Evolutionary conservation across 768 basidiomycete species (phyloP), one percentile per base, ranked within the genome.

Genomic region (Boletus sp.): DNA sequence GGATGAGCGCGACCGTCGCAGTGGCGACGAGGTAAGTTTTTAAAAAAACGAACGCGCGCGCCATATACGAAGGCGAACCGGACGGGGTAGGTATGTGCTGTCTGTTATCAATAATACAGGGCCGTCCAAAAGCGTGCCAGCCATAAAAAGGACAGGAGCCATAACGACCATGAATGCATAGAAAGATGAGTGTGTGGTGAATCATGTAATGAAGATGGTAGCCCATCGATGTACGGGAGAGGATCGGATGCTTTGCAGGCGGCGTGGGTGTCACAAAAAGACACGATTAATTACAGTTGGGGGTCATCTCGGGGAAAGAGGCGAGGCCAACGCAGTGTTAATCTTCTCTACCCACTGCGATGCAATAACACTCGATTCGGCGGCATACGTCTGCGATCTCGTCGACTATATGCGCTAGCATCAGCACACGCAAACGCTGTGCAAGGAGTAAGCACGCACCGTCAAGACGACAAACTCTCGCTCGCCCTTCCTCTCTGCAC

Each of bases 391-490:
- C 56, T 75, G 75, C 30, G 73, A 76, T 63, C 79, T 84, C 7
- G 78, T 73, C 20, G 78, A 71, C 83, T 85, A 57, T 17, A 52
- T 47, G 20, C 12, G 40, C 24, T 4, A 9, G 37, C 28, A 17
- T 57, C 28, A 54, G 57, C n/a, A 47, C 11, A 10, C 30, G 7
- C n/a, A 50, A 40, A 32, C 24, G 4, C 28, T 4, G 7, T 24
- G 45, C 5, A 20, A 33, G 37, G 30, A 47, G 5, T 61, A 30
- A 55, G 33, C 20, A 73, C 83, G 65, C 58, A 87, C 86, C 41
- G 85, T 84, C 61, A 85, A 69, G 36, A 87, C 76, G 15, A 82
- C 78, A 65, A 87, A 85, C 65, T 84, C 83, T 37, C 80, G 73
- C 52, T 82, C 83, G 47, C 82, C 74, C 63, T 83, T 84, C 29